Conservation (phyloP, 257 asterid species). For the Galeopsis tetrahit region DNA sequence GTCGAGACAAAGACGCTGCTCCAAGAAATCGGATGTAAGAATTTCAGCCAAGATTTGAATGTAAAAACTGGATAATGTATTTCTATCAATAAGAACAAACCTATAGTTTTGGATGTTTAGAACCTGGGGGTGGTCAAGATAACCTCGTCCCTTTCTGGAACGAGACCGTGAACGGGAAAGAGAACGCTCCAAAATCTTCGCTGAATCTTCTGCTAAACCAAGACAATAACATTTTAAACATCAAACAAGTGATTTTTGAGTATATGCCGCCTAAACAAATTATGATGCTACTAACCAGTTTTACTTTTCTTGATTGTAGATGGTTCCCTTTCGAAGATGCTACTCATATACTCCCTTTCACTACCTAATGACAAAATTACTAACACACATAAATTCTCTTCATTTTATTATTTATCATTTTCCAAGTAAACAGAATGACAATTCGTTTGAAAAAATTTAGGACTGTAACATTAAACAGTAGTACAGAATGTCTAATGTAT, state of each 20-base stretch:
- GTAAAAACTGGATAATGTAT: background rate
- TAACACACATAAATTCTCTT: background rate
- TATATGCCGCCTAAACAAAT: background rate
- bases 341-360: constrained; percentile 71
- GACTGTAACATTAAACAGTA: background rate
- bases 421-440: constrained; percentile 9
- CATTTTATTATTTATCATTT: background rate
- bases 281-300: constrained; percentile 52
- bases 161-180: constrained; percentile 60
- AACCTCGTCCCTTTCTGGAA: constrained; percentile 69
- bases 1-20: constrained; percentile 87
- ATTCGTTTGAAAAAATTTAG: background rate
- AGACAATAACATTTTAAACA: constrained; percentile 21
- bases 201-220: constrained; percentile 58
- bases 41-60: constrained; percentile 9
- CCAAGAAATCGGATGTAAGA: background rate
- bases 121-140: constrained; percentile 94
- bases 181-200: constrained; percentile 53
- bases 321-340: constrained; percentile 80
- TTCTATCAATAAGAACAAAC: constrained; percentile 30
- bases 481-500: background rate
- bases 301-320: constrained; percentile 73
- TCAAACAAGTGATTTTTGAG: constrained; percentile 1
- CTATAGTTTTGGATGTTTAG: constrained; percentile 72
- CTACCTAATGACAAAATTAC: constrained; percentile 51